Base-by-base conservation (phyloP, 768 basidiomycete genomes). In the Xerocomus spinulosus region DNA sequence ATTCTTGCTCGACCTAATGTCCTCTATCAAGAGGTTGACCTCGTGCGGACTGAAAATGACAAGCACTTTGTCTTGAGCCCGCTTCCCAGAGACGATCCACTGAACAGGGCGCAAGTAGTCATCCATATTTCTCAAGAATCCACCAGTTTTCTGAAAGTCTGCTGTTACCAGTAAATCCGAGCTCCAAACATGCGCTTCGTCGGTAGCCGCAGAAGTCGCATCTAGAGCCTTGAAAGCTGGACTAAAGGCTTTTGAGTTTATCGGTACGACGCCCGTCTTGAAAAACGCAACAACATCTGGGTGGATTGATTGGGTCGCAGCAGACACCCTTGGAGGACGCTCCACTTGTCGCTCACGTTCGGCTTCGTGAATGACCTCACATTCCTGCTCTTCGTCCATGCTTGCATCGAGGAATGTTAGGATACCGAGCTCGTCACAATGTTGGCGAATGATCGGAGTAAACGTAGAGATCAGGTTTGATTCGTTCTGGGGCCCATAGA, bases 11-110 rank as follows among this genome's bases (percentile, higher is more conserved):
- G 26, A 26, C 14, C 63, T 68, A 45, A 77, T 71, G 1, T 33
- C 25, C 59, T 69, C 62, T 13, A 75, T 57, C 18, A 74, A 59
- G 24, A 48, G 44, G 40, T 76, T 65, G 13, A 59, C 72, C 50
- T 76, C 73, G 46, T 48, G 57, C 9, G 68, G 66, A 53, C 76
- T 77, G 51, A 75, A 45, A 15, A 70, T 48, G 21, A 77, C 61
- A 15, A 74, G 56, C 4, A 40, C 25, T 1, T 43, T 30, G 10
- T 39, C 5, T 3, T 8, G 5, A 14, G 28, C 40, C n/a, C 10
- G 6, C 13, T 40, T 21, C 10, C 17, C 20, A 9, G 56, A 57
- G 15, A 62, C 20, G 10, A 64, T 28, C 62, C 61, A 64, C 9
- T 49, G 48, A 17, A 64, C 54, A 2, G 62, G 61, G 10, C 57